Base-by-base conservation (phyloP, 352 stramenopile species). In the Phytopythium chamaehyphon region DNA sequence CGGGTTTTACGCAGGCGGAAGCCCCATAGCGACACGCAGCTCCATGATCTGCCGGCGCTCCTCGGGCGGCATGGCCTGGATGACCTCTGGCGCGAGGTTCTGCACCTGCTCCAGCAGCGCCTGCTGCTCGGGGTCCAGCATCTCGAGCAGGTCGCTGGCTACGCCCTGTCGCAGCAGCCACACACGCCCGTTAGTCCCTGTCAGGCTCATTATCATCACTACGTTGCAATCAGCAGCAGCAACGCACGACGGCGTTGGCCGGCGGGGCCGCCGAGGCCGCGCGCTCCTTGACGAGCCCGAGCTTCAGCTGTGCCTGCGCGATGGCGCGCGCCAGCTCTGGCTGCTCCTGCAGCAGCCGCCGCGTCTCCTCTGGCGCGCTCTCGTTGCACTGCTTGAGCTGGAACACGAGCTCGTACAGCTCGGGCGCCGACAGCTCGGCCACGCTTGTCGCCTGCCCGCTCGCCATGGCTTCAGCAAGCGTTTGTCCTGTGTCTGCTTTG, bases 11-110 rank as follows among this genome's bases (percentile, higher is more conserved):
- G 84, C 62, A 3, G 81, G 81, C 1, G 81, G 78, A 1, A 92
- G 63, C 11, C 77, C 76, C 78, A 90, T 90, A 31, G 81, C 81
- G 43, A 89, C 81, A 18, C 81, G 77, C 22, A 92, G 63, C 57
- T 92, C 78, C 81, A 92, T 92, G 56, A 92, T 89, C 61, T 92
- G 81, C 36, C 75, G 71, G 24, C 81, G 76, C 56, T 92, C 77
- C 19, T 82, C 78, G 6, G 62, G 69, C 18, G 81, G 81, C 33
- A 92, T 61, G 40, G 76, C 79, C 64, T 90, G 78, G 57, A 92
- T 92, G 36, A 90, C 74, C 61, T 92, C 81, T 0, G 78, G 81
- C 35, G 81, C 78, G 42, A 92, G 61, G 61, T 92, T 89, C 53
- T 88, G 78, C 51, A 92, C 76, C 52, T 92, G 73, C 40, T 90